These are phyloP conservation scores for Trichoderma gamsii DNA, from an alignment of 495 filamentous ascomycete species.

Conservation along the genomic window DNA sequence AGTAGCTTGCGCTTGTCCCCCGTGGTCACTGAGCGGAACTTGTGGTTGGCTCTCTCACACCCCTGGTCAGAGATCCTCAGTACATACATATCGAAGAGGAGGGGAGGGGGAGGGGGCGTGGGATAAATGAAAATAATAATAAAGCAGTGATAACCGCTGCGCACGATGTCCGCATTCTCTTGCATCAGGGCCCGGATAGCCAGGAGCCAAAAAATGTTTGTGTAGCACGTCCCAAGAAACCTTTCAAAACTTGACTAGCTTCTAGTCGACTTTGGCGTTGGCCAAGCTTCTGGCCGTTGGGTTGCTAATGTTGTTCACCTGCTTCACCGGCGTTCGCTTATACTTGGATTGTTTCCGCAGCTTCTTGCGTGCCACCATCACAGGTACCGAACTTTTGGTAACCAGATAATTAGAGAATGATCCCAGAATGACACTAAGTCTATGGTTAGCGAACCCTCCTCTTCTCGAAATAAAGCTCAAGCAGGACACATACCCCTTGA, in stretches of 20 bases:
- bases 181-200: not conserved
- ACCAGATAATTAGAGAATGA: conserved; percentile 97
- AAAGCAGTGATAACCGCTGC: not conserved
- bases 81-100: not conserved
- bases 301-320: conserved; percentile 66
- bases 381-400: conserved; percentile 90
- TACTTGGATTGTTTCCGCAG: conserved; percentile 69
- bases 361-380: conserved; percentile 84
- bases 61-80: conserved; percentile 1
- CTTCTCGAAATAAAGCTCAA: conserved; percentile 13
- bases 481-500: conserved; percentile 71
- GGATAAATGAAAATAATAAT: not conserved
- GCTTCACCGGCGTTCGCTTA: conserved; percentile 50
- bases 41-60: not conserved
- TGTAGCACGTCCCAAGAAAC: not conserved
- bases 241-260: not conserved
- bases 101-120: not conserved
- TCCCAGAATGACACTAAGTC: conserved; percentile 71
- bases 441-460: conserved; percentile 15
- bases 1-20: conserved; percentile 12
- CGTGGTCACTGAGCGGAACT: not conserved
- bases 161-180: not conserved
- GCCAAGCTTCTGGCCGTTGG: conserved; percentile 57
- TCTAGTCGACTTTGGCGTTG: conserved; percentile 60
- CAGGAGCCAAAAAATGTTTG: not conserved